Percentiles rank a stretch among this genome's conserved stretches.
phyloP scores from a whole-genome alignment of 2,329 filamentous ascomycete genomes.

The Xylariaceae sp. region DNA sequence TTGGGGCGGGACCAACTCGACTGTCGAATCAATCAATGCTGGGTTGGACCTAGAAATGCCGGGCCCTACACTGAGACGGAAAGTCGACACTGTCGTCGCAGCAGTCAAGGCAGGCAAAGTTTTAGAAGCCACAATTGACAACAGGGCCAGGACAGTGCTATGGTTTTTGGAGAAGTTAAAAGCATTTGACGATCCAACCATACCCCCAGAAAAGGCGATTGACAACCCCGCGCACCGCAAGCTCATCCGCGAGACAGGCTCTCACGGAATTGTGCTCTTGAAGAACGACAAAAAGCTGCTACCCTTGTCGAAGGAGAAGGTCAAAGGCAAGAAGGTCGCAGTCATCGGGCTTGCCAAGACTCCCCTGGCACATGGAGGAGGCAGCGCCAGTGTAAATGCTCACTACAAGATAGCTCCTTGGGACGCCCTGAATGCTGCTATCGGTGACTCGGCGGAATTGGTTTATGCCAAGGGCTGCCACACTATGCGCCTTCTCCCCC shows the following conservation, averaged over 20 bases:
- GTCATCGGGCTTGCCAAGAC: conserved; percentile 14
- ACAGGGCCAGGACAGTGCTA: conserved; percentile 24
- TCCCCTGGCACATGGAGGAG: conserved; percentile 12
- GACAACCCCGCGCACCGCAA: conserved; percentile 27
- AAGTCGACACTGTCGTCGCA: conserved; percentile 18
- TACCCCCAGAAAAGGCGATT: conserved; percentile 19
- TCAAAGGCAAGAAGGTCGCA: conserved; percentile 11
- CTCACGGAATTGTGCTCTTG: conserved; percentile 57
- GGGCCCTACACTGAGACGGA: conserved; percentile 14
- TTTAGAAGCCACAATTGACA: conserved; percentile 9
- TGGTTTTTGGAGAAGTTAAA: conserved; percentile 24
- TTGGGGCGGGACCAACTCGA: conserved; percentile 56
- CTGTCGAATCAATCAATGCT: conserved; percentile 48
- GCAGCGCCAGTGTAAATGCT: conserved; percentile 10
- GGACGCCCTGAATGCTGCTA: conserved; percentile 9
- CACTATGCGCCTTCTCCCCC: conserved; percentile 17
- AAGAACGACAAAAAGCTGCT: conserved; percentile 57
- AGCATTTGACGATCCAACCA: conserved; percentile 10
- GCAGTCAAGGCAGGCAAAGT: conserved; percentile 18
- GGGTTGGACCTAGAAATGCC: conserved; percentile 52
- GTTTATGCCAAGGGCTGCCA: conserved; percentile 21
- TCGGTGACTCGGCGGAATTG: conserved; percentile 9
- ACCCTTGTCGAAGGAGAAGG: conserved; percentile 42
- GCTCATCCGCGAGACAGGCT: conserved; percentile 49
- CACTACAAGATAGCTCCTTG: conserved; percentile 13